These are phyloP conservation scores for Malbranchea cinnamomea DNA, from an alignment of 2,329 filamentous ascomycete genomes.

Conservation along the genomic window DNA sequence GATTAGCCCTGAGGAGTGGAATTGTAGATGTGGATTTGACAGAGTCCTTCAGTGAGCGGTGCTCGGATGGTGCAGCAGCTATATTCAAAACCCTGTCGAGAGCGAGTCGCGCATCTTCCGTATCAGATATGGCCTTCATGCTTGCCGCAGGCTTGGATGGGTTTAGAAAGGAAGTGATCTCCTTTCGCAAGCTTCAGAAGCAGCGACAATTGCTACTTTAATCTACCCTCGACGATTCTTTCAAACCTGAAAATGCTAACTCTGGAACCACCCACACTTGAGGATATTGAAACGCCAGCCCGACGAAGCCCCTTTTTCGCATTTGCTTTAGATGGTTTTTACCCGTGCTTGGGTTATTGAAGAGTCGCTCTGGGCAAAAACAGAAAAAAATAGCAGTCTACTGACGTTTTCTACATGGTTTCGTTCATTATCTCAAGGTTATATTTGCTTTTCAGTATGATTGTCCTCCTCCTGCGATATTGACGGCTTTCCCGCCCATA, in stretches of 20 bases:
- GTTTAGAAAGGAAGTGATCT: constrained; percentile 18
- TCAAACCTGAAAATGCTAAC: too few species aligned
- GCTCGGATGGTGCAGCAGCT: constrained; percentile 16
- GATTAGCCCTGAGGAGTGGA: constrained; percentile 19
- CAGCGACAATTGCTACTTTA: constrained; percentile 3
- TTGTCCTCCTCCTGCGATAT: too few species aligned
- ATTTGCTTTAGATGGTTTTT: too few species aligned
- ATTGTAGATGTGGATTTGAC: constrained; percentile 12
- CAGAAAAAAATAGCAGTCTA: too few species aligned
- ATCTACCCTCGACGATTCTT: too few species aligned
- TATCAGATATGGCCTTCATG: constrained; percentile 13
- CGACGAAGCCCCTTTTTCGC: neutral
- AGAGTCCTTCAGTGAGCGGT: constrained; percentile 13
- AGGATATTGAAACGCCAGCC: constrained; percentile 4
- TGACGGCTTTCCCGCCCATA: too few species aligned
- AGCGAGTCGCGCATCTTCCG: constrained; percentile 12
- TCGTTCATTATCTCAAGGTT: too few species aligned
- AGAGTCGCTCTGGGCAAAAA: too few species aligned
- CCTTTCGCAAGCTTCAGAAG: constrained; percentile 13
- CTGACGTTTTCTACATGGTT: too few species aligned
- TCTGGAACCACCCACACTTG: constrained; percentile 6
- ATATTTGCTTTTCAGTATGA: too few species aligned
- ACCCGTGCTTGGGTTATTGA: too few species aligned
- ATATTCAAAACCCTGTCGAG: constrained; percentile 18
- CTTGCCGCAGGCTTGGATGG: constrained; percentile 14